Evolutionary conservation across 805 yeast genomes (phyloP), one percentile per base, ranked within the genome.

Genomic region (Blastobotrys americana): DNA sequence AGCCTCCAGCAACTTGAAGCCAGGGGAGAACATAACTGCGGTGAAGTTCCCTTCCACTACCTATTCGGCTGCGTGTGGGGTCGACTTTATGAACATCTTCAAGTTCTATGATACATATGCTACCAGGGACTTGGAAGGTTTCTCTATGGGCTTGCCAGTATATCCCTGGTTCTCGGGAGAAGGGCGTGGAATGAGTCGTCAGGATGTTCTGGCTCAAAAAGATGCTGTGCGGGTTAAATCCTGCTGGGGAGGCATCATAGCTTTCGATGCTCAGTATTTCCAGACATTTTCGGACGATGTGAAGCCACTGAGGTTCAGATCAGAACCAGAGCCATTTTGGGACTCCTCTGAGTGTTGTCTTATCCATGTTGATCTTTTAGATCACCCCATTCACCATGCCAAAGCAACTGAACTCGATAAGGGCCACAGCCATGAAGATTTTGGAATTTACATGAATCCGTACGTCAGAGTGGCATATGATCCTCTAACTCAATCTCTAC

Each of bases 221-320:
- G 43, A 46, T 38, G 49, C 49, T 5, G 51, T 48, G 4, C 15
- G 43, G 10, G 51, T 48, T 23, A 28, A 28, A 19, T 45, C 49
- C 37, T 48, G 51, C 37, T 48, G 51, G 51, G 50, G 51, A 3
- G 51, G 51, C 10, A 48, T 48, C 47, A 43, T 45, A 6, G 49
- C 51, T 9, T 48, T 42, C 19, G 49, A 48, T 5, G 51, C 51
- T n/a, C 35, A 38, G 19, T 41, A 34, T 33, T 48, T 48, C 34
- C 51, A 41, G 25, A 6, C 19, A 2, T 10, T 25, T 6, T 18
- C 21, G 8, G 37, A 34, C n/a, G 21, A 16, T 16, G 8, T 16
- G 5, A 27, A 17, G 18, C 37, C 23, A 4, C 37, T 47, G 6
- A 21, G 40, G 27, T 48, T 48, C 35, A 22, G 51, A 20, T 22